phyloP scores from a whole-genome alignment of 768 basidiomycete genomes.

The Rhodocollybia butyracea region DNA sequence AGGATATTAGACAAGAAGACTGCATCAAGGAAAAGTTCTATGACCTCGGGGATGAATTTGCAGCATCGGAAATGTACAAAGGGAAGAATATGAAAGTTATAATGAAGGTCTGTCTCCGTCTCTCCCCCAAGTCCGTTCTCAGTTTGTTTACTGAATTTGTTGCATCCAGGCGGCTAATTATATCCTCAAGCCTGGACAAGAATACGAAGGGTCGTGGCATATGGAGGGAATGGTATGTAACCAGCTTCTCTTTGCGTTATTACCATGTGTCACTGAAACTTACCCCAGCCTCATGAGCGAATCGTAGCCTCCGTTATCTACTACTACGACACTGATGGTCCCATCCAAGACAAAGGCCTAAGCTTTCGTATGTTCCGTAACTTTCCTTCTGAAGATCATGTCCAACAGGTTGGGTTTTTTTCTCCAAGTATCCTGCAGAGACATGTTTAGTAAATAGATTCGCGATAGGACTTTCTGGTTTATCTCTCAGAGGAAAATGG shows the following conservation, averaged over 20 bases:
- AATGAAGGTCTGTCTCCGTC: background rate
- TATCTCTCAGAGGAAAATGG: background rate
- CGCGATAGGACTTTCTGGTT: background rate
- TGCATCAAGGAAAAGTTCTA: background rate
- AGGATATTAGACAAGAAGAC: background rate
- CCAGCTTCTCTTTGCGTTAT: background rate
- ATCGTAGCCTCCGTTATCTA: slow-evolving; percentile 15
- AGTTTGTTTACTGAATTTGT: background rate
- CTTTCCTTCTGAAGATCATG: slow-evolving; percentile 65
- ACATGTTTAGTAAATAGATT: background rate
- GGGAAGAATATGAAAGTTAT: slow-evolving; percentile 5
- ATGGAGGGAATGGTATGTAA: slow-evolving; percentile 17
- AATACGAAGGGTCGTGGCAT: slow-evolving; percentile 17
- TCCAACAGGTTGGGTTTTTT: too few species aligned
- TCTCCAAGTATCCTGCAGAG: slow-evolving; percentile 18
- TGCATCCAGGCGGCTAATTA: slow-evolving; percentile 15
- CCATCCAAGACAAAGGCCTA: slow-evolving; percentile 10
- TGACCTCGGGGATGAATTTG: background rate
- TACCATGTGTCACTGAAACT: background rate
- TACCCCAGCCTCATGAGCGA: slow-evolving; percentile 15
- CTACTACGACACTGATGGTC: slow-evolving; percentile 14
- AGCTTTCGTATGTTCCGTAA: slow-evolving; percentile 18
- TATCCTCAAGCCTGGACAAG: slow-evolving; percentile 11
- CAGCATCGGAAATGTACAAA: background rate
- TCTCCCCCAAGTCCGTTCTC: background rate